Conservation (phyloP, 2,329 filamentous ascomycete genomes). For the Fonsecaea pugnacius region DNA sequence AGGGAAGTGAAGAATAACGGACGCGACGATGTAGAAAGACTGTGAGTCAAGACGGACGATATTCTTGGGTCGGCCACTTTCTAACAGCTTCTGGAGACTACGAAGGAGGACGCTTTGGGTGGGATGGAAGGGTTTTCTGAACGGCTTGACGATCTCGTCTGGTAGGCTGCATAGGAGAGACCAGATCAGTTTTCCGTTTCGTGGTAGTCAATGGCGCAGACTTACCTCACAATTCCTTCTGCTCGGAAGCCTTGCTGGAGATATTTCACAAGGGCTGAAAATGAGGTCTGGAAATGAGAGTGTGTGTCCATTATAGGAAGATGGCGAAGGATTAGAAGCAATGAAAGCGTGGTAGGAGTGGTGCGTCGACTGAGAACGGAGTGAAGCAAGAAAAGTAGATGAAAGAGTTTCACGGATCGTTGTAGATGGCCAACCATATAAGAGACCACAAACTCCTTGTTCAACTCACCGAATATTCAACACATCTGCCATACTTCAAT, state of each 20-base stretch:
- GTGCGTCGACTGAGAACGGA: background rate
- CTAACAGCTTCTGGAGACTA: conserved; percentile 19
- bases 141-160: conserved; percentile 20
- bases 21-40: conserved; percentile 26
- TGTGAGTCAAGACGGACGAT: conserved; percentile 26
- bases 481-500: background rate
- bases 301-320: background rate
- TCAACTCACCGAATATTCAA: background rate
- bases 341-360: background rate
- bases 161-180: conserved; percentile 18
- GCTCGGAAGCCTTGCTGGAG: conserved; percentile 18
- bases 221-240: conserved; percentile 25
- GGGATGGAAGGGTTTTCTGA: conserved; percentile 19
- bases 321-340: background rate
- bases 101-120: conserved; percentile 23
- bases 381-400: conserved; percentile 9
- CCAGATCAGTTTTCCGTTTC: background rate
- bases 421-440: background rate
- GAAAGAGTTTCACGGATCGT: background rate
- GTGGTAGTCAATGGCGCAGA: background rate
- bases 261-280: conserved; percentile 23
- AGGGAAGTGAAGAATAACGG: conserved; percentile 30
- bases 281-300: conserved; percentile 12
- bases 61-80: conserved; percentile 24
- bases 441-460: background rate